Evolutionary conservation across 352 stramenopile species (phyloP), one percentile per base, ranked within the genome.

Genomic region (Phytophthora palmivora): DNA sequence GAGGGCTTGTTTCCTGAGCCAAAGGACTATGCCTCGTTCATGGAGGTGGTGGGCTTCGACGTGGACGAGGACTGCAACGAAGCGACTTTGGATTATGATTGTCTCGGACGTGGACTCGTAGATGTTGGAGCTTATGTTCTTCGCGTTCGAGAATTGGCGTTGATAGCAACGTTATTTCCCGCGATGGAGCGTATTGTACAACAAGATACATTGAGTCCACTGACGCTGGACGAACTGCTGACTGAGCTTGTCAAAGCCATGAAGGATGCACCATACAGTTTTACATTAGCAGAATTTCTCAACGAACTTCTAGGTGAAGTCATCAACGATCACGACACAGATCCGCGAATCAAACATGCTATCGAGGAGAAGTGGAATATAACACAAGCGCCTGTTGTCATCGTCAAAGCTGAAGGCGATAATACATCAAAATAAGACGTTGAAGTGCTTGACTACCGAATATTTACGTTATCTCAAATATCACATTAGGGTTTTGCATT

Each of bases 71-170:
- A 89, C 67, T 92, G 83, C 50, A 33, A 43, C 2, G 58, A 53
- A 21, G 66, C 77, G 3, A 88, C 54, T 14, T 64, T 86, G 19
- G 71, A 87, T 57, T 89, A 81, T 51, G 62, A 64, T 39, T 92
- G 83, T 56, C 75, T 89, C 2, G 83, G 70, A 2, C 74, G 83
- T 2, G 67, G 60, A 1, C 54, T 87, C 30, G 81, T 84, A 38
- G 63, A 90, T 55, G 30, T 92, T n/a, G 77, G 86, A 53, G 51
- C 33, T 10, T 42, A 49, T 0, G 65, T 92, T 18, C 49, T 81
- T 15, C 36, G 9, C 1, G 64, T 91, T 28, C 76, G 76, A 22
- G 37, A 62, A 48, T 38, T 64, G 24, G 81, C 83, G 9, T 43
- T 91, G 19, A 11, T 59, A 18, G 33, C 78, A 2, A 58, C 76